Base-by-base conservation (phyloP, 495 filamentous ascomycete genomes). In the Daldinia bambusicola region DNA sequence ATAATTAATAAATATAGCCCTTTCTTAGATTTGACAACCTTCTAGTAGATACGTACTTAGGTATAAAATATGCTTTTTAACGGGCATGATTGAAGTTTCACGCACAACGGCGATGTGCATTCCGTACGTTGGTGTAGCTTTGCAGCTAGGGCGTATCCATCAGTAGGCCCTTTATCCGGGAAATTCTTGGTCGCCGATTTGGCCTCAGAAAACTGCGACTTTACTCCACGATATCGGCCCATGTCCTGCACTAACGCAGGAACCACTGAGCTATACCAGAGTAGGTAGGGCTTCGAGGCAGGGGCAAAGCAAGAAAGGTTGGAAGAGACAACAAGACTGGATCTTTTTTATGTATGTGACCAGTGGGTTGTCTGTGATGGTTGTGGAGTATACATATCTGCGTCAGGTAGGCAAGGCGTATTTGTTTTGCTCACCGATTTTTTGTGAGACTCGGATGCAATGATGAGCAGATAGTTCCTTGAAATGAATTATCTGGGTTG, bases 241-340 rank as follows among this genome's bases (percentile, higher is more conserved):
- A 58, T 26, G 37, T 26, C 67, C 31, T 32, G 41, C 66, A 71
- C 69, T 71, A 71, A 53, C 69, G 69, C 69, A 71, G 69, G 69
- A 71, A 67, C 68, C 52, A 32, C 16, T 34, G 18, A 26, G 53
- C 69, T 67, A 71, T 31, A 61, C 50, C 26, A 16, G 51, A 38
- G 51, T 55, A 63, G 40, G 52, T 40, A 48, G 43, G 7, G 43
- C 57, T 32, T 61, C 31, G 43, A 32, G 51, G 6, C 45, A 60
- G 55, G 55, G 53, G 55, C 32, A 18, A 30, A 22, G 4, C 31
- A 55, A 32, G 4, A 41, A 55, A 32, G 50, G 30, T 52, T 31
- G 64, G 16, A 48, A 22, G 43, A 48, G 43, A 48, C 43, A 48
- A 10, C 9, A 18, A 48, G 8, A 22, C 20, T 48, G 4, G 7